Base-by-base conservation (phyloP, 225 moss, liverwort and hornwort species). In the Pseudoscleropodium purum region DNA sequence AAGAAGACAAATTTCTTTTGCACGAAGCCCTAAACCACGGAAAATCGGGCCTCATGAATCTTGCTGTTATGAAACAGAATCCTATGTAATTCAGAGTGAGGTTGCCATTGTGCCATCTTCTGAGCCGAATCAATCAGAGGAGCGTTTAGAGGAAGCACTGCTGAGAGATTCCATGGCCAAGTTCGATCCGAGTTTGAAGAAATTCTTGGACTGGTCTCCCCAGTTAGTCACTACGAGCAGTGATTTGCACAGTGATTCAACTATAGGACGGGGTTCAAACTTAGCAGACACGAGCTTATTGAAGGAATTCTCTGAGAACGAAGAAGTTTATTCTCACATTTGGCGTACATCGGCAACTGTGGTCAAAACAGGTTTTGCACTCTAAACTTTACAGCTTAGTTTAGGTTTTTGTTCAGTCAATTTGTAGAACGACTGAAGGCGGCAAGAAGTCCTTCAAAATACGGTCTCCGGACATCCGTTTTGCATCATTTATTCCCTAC, bases 261-360 rank as follows among this genome's bases (percentile, higher is more conserved):
- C 10, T 16, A 4, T 1, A 56, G 25, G 25, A 79, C 25, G 25
- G 36, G 5, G 24, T 36, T 77, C 77, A 25, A 16, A 56, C 36
- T 6, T 36, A 5, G 23, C 23, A 52, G 23, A 3, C 23, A 77
- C 2, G 33, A 23, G 36, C 33, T 36, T 14, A 52, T 36, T 36
- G 14, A 5, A 5, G 54, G 5, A 77, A 54, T 36, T 36, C 13
- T 0, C 6, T 8, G 9, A 54, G 52, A 54, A 78, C 36, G 25
- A 56, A 56, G 25, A 0, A 4, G 4, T 1, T 79, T 8, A 15
- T 25, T 10, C n/a, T 79, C 6, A 0, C 25, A 12, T 8, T 36
- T 52, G 36, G 36, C 1, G 3, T 54, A 37, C 2, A 25, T 6
- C 10, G 78, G 37, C 37, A 56, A 10, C 10, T 26, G 10, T 0